Percentiles rank a stretch among this genome's conserved stretches.
Conservation (phyloP, 176 grass and related monocot genomes). For the Avena insularis region DNA sequence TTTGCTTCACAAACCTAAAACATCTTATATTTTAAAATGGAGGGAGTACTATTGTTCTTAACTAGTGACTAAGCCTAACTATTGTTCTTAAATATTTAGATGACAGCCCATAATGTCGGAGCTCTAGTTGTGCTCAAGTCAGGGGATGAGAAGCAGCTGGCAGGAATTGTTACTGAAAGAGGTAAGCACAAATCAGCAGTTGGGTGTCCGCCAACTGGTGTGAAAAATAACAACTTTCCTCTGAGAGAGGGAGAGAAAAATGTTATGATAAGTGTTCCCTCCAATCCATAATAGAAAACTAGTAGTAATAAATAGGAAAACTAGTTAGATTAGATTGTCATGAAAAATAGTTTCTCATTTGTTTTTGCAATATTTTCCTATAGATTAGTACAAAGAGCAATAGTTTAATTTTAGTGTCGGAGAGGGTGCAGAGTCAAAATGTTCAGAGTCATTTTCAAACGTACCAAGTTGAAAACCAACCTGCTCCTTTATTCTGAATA, state of each 20-base stretch:
- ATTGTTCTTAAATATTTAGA: constrained; percentile 58
- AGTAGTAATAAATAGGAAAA: neutral
- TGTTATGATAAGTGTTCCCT: neutral
- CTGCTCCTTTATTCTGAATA: neutral
- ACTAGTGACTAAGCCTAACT: neutral
- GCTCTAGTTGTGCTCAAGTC: constrained; percentile 89
- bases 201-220: neutral
- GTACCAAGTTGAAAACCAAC: neutral
- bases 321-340: neutral
- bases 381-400: too few species aligned
- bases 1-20: too few species aligned
- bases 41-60: too few species aligned
- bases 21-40: too few species aligned
- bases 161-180: constrained; percentile 91
- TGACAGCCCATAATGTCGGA: constrained; percentile 77
- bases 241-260: neutral
- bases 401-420: too few species aligned
- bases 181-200: constrained; percentile 48
- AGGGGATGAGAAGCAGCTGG: constrained; percentile 71
- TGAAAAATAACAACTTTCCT: neutral
- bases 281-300: neutral
- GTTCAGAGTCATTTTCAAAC: neutral
- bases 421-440: neutral
- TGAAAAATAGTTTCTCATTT: neutral
- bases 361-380: neutral